phyloP scores from a whole-genome alignment of 2,329 filamentous ascomycete species.

The Ceratocystis huliohia region DNA sequence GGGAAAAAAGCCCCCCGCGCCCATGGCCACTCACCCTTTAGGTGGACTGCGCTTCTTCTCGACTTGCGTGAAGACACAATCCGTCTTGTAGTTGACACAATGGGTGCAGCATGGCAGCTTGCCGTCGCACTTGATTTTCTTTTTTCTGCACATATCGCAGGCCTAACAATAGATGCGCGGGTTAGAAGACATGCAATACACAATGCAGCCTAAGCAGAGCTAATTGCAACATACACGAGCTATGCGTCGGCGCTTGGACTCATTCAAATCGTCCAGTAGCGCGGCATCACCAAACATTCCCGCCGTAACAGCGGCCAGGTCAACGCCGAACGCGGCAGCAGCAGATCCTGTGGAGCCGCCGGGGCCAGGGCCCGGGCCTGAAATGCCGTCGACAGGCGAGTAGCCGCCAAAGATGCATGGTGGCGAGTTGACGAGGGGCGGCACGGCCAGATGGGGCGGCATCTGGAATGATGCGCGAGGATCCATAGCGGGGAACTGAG shows the following conservation, averaged over 20 bases:
- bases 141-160: conserved; percentile 93
- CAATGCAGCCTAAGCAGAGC: not conserved
- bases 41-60: conserved; percentile 97
- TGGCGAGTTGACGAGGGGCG: conserved; percentile 51
- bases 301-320: conserved; percentile 38
- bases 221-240: conserved; percentile 48
- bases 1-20: too few relatives aligned
- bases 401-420: conserved; percentile 59
- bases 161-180: conserved; percentile 39
- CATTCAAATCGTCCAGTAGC: conserved; percentile 54
- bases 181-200: not conserved
- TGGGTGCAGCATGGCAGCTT: conserved; percentile 91
- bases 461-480: conserved; percentile 45
- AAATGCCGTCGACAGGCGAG: conserved; percentile 41
- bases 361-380: conserved; percentile 23
- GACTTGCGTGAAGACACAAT: conserved; percentile 92
- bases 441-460: conserved; percentile 38
- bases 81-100: conserved; percentile 95
- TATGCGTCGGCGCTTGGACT: conserved; percentile 80
- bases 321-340: conserved; percentile 36
- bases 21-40: conserved; percentile 57
- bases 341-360: conserved; percentile 27
- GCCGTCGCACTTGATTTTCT: conserved; percentile 96
- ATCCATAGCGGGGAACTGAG: conserved; percentile 33
- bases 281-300: conserved; percentile 47